Evolutionary conservation across 164 flowering plant genomes (phyloP), one percentile per base, ranked within the genome.

Genomic region (Vitis rupestris): DNA sequence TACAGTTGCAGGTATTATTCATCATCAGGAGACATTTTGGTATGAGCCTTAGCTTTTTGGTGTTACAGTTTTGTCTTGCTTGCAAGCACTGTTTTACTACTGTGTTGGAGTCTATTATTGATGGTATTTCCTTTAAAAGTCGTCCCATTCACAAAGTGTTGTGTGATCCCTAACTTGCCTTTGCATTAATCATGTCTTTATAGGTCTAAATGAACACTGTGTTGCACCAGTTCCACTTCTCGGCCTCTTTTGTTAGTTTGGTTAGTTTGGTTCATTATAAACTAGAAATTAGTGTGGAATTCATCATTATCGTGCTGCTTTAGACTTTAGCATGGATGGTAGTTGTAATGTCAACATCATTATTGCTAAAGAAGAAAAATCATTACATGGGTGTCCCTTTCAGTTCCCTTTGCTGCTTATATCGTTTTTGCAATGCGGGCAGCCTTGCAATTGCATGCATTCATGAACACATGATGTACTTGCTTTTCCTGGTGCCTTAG

Each of bases 341-440:
- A 50, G 82, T 72, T 79, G 82, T 63, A 63, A 64, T 49, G 84
- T 81, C 84, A 27, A 73, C 70, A 53, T 79, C 80, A 76, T 69
- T 64, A 54, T 72, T 69, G 51, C 74, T 62, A 50, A 71, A 68
- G 50, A 59, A 16, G 68, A 71, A 76, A 63, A 17, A 63, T 64
- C 65, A 73, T 73, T 65, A 29, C 63, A 44, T 61, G 49, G 50
- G 6, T 69, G 78, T 74, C 82, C 58, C 59, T 81, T 64, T 74
- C 68, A n/a, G 19, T 59, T 48, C 27, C 44, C 65, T 60, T 62
- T 64, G 15, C 69, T 66, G 55, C 72, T 60, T 30, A 10, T 57
- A 16, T 15, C 64, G 67, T 65, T 57, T 66, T n/a, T 29, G 72
- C 27, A 58, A 62, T 55, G 37, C 31, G 65, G 65, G 49, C 75